Evolutionary conservation across 768 basidiomycete genomes (phyloP).

Genomic region (Lactarius hatsudake): DNA sequence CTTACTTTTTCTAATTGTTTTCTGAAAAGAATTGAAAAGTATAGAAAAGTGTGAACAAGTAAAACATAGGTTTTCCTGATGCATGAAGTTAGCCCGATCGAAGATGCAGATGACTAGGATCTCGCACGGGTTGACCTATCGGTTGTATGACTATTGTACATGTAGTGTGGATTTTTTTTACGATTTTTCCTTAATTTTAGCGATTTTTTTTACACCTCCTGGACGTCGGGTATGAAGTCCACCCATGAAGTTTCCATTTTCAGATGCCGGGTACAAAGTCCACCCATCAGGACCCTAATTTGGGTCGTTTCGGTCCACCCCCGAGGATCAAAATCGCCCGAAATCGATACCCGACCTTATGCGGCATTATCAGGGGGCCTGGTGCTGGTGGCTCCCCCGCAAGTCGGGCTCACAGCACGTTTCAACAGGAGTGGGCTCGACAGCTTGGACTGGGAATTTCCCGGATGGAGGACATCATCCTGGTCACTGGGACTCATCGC

Average conservation of each 20-base stretch:
- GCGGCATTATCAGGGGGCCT: too few species aligned
- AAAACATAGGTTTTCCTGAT: too few species aligned
- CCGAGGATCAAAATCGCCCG: too few species aligned
- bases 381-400: too few species aligned
- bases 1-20: too few species aligned
- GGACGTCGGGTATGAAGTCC: neutral
- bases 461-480: neutral
- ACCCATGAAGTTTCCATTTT: neutral
- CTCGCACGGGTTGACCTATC: too few species aligned
- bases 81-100: neutral
- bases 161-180: neutral
- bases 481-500: conserved; percentile 8
- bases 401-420: too few species aligned
- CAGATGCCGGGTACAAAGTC: neutral
- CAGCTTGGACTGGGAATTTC: neutral
- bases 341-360: too few species aligned
- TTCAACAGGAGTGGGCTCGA: neutral
- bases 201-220: neutral
- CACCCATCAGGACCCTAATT: neutral
- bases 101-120: neutral
- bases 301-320: neutral
- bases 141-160: neutral
- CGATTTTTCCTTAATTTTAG: neutral
- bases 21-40: too few species aligned
- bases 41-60: too few species aligned